These are phyloP conservation scores for Globisporangium megalacanthum DNA, from an alignment of 352 stramenopile genomes.

Conservation along the genomic window DNA sequence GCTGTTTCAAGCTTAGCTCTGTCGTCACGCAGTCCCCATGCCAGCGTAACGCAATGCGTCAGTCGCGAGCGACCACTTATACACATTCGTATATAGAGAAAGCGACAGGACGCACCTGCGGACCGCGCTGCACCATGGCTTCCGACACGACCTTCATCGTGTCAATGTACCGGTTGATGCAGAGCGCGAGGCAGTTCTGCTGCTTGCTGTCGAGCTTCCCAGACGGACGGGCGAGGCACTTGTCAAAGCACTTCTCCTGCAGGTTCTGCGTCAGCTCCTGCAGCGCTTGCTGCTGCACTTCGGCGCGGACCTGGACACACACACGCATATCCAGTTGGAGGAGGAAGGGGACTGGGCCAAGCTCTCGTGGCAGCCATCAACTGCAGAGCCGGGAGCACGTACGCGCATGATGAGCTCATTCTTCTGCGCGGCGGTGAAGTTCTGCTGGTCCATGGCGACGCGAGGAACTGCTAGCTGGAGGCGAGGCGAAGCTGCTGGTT, in stretches of 20 bases:
- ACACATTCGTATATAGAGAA: background rate
- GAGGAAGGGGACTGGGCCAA: background rate
- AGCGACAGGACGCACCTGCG: constrained; percentile 27
- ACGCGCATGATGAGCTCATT: constrained; percentile 80
- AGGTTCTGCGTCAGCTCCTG: constrained; percentile 85
- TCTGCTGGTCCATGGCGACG: constrained; percentile 57
- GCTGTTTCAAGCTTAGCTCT: too few relatives aligned
- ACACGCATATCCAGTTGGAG: background rate
- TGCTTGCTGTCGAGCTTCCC: constrained; percentile 88
- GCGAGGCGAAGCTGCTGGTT: background rate
- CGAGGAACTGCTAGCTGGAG: too few relatives aligned
- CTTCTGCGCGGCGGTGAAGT: constrained; percentile 80
- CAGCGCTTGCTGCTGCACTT: constrained; percentile 78
- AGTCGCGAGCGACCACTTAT: background rate
- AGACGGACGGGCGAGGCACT: constrained; percentile 77
- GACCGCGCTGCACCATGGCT: constrained; percentile 68
- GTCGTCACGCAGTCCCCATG: too few relatives aligned
- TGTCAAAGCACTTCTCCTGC: constrained; percentile 90
- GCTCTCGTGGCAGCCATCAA: too few relatives aligned
- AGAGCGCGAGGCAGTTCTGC: constrained; percentile 86
- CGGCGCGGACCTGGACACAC: constrained; percentile 54
- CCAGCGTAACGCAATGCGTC: background rate
- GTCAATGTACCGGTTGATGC: constrained; percentile 89
- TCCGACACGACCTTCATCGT: constrained; percentile 89
- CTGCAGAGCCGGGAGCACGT: constrained; percentile 8